Evolutionary conservation across 768 basidiomycete species (phyloP).

Genomic region (Neoboletus brunneissimus): DNA sequence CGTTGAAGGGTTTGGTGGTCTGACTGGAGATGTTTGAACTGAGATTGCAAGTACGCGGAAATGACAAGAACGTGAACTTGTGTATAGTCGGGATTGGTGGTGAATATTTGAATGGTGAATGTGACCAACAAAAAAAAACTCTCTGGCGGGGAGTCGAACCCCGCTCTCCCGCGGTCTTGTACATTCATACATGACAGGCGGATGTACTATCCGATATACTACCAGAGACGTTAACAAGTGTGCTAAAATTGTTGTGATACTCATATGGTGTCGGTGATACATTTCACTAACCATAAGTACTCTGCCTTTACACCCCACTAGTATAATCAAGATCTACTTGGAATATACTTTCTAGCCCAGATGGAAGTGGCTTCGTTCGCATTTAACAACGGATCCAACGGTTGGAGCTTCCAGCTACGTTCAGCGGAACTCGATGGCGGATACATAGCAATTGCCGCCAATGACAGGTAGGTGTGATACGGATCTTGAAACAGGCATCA

Average conservation of each 20-base stretch:
- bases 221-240: conserved; percentile 33
- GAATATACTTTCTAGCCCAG: conserved; percentile 67
- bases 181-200: conserved; percentile 38
- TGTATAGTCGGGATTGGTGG: not conserved
- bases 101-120: not conserved
- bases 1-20: not conserved
- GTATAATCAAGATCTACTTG: conserved; percentile 23
- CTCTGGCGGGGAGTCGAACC: conserved; percentile 50
- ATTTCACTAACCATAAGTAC: not conserved
- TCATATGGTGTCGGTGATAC: not conserved
- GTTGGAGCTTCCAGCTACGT: conserved; percentile 53
- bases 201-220: conserved; percentile 54
- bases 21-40: not conserved
- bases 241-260: too few relatives aligned
- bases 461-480: conserved; percentile 89
- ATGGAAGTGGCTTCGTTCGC: conserved; percentile 57
- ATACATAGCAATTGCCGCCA: conserved; percentile 77
- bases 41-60: not conserved
- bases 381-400: conserved; percentile 71
- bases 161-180: conserved; percentile 38
- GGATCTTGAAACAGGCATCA: conserved; percentile 59
- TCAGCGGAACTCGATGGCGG: conserved; percentile 37
- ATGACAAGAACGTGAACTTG: too few relatives aligned
- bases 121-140: conserved; percentile 17
- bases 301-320: not conserved